Base-by-base conservation (phyloP, 1,284 basidiomycete genomes). In the Cerioporus squamosus region DNA sequence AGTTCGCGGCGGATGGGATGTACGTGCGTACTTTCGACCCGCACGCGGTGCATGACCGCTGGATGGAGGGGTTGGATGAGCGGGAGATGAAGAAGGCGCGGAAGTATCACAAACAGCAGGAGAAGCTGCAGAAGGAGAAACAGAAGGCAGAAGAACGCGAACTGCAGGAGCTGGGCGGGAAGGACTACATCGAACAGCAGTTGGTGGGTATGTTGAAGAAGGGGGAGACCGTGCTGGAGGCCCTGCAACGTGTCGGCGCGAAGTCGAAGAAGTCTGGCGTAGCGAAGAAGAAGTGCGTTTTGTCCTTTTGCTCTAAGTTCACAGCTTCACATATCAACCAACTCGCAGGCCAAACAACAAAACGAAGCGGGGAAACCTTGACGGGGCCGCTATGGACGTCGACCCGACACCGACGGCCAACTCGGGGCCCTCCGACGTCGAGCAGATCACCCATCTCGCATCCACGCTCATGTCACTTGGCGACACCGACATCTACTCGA, bases 61-160 rank as follows among this genome's bases (percentile, higher is more conserved):
- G 97, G 97, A 91, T 99, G 81, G 90, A 94, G 17, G 94, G 89
- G 3, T 66, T 97, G 51, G 92, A 92, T 69, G 94, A 96, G 69
- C 84, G 82, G 61, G 91, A 89, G 66, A 97, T 99, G 68, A 91
- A 91, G 73, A 83, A 85, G 65, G 97, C 97, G 12, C 77, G 90
- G 57, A 84, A 79, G 64, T 81, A 77, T 66, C 92, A 87, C 76
- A 85, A 81, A 66, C 81, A 82, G 55, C 85, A 85, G 68, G 92
- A 91, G 62, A 84, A 83, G 66, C 74, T 81, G 63, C 89, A 91
- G 77, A 82, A 76, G 70, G 89, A 93, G 71, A 81, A 81, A 63
- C 81, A 91, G 63, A 74, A 79, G 61, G 87, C 90, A n/a, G 89
- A 94, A 71, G 87, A 93, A 73, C 80, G 80, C 62, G 83, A 90